Evolutionary conservation across 2,329 filamentous ascomycete genomes (phyloP), one percentile per base, ranked within the genome.

Genomic region (Xylaria sp.): DNA sequence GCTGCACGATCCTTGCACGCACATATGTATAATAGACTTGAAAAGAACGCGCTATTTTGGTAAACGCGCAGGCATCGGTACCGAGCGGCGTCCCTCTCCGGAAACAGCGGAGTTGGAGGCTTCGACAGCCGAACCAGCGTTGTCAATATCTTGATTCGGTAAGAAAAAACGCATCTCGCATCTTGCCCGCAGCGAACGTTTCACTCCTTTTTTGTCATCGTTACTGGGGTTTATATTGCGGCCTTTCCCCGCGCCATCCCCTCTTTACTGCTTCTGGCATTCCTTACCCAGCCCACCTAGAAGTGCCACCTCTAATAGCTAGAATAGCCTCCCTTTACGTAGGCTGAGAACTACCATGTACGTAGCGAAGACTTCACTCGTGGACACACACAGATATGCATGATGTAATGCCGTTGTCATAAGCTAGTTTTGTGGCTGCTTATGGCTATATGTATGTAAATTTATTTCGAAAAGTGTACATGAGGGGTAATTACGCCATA

Each of bases 71-170:
- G 61, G 58, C 39, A 60, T 69, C 66, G 65, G 65, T 68, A 70
- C 68, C 68, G 65, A 51, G 57, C 34, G 46, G 37, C 61, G 37
- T 39, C 28, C 5, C 41, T 65, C 18, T 56, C 62, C 62, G 62
- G 65, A 56, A 70, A 65, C 25, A 63, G 65, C 65, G 61, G 61
- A 65, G 62, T 69, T 65, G 66, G 66, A 69, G 69, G 52, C 64
- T 68, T 56, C 48, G 66, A 68, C 59, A 70, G 61, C 69, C 65
- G 65, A 70, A 70, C 61, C 69, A 70, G n/a, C 65, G 39, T 60
- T 51, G 54, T 63, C 69, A 60, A 63, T 48, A 69, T 70, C 69
- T 70, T 70, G 69, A 70, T 70, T 68, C 69, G 69, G 66, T 20
- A 70, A 66, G 55, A 66, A 41, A 65, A 61, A 61, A 48, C 25